Evolutionary conservation across 306 rosid genomes (phyloP).

Genomic region (Dicorynia guianensis): DNA sequence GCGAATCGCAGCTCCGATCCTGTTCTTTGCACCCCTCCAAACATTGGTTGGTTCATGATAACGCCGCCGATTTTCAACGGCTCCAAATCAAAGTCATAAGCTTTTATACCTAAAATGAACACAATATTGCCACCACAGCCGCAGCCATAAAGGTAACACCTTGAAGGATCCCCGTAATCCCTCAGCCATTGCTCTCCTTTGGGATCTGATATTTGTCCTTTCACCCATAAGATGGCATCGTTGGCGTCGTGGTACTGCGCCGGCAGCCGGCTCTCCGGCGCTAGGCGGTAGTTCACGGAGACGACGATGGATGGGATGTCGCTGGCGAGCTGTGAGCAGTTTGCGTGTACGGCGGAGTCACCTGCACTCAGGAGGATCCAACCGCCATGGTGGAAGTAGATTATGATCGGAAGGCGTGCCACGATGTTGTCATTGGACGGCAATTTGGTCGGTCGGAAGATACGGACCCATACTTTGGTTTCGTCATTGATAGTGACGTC

Average conservation of each 20-base stretch:
- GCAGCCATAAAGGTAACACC: slow-evolving; percentile 63
- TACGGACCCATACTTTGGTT: slow-evolving; percentile 50
- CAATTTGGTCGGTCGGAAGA: slow-evolving; percentile 59
- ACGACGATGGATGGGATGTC: slow-evolving; percentile 59
- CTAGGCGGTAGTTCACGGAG: slow-evolving; percentile 47
- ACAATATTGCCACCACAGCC: slow-evolving; percentile 69
- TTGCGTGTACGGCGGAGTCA: neutral
- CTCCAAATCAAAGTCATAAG: neutral
- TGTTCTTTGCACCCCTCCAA: slow-evolving; percentile 60
- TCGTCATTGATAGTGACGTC: slow-evolving; percentile 50
- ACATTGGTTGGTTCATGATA: slow-evolving; percentile 79
- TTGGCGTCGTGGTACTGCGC: slow-evolving; percentile 48
- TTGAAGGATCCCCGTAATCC: slow-evolving; percentile 67
- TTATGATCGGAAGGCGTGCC: slow-evolving; percentile 57
- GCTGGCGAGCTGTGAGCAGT: slow-evolving; percentile 35
- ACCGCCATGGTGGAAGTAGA: slow-evolving; percentile 66
- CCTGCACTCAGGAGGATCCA: slow-evolving; percentile 46
- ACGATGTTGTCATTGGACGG: slow-evolving; percentile 68
- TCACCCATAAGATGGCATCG: slow-evolving; percentile 59
- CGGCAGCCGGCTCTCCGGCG: slow-evolving; percentile 67
- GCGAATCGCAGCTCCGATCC: slow-evolving; percentile 63
- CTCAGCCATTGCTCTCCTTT: slow-evolving; percentile 65
- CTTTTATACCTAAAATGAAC: slow-evolving; percentile 43
- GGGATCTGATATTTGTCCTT: slow-evolving; percentile 37
- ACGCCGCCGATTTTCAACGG: slow-evolving; percentile 64